Percentiles rank a stretch among this genome's conserved stretches.
phyloP scores from a whole-genome alignment of 1,284 basidiomycete genomes.

The Irpex sp. region DNA sequence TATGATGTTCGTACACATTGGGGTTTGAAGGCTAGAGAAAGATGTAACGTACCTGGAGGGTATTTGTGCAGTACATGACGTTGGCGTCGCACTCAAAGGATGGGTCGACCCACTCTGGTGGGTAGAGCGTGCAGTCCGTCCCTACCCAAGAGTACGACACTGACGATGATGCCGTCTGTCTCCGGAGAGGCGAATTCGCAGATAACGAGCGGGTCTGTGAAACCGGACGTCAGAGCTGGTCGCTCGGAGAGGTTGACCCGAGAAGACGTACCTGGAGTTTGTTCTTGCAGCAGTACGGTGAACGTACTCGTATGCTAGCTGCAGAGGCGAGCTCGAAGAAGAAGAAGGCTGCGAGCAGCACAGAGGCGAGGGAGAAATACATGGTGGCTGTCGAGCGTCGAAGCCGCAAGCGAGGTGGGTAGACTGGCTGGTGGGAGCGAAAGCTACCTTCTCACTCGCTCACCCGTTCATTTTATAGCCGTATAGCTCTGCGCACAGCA shows the following conservation, averaged over 20 bases:
- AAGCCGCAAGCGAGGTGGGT: background rate
- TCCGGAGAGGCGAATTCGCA: background rate
- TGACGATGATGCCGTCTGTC: background rate
- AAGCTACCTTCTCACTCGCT: background rate
- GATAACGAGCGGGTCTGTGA: background rate
- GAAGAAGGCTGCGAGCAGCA: background rate
- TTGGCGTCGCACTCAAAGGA: background rate
- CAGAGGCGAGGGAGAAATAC: background rate
- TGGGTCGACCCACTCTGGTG: background rate
- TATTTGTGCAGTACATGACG: background rate
- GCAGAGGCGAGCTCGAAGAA: background rate
- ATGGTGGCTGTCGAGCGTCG: background rate
- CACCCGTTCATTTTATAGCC: background rate
- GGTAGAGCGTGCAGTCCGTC: background rate
- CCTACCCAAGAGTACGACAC: background rate
- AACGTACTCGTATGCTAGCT: background rate
- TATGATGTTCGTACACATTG: background rate
- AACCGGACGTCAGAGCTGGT: background rate
- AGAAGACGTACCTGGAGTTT: background rate
- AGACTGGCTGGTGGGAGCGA: background rate
- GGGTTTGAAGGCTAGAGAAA: background rate
- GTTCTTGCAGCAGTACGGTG: background rate
- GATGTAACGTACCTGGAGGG: background rate
- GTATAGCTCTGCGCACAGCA: too few relatives aligned
- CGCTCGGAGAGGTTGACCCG: background rate